Evolutionary conservation across 1,139 yeast genomes (phyloP), one percentile per base, ranked within the genome.

Genomic region (Hemisphaericaspora lyxosophila): DNA sequence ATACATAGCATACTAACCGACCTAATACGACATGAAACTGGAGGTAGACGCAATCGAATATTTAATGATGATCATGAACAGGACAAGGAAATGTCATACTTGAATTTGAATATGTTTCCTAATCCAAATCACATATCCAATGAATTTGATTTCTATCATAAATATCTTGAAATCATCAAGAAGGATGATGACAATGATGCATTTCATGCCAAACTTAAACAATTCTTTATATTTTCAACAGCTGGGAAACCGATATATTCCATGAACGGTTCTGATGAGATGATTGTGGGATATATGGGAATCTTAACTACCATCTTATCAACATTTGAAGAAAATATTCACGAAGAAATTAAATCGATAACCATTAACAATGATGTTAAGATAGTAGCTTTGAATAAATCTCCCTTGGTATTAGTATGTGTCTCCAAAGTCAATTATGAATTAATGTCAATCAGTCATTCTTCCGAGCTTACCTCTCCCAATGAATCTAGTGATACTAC

Each of bases 201-300:
- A 36, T 80, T 79, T 51, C 73, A 65, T 40, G 46, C 49, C 30
- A 74, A 67, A 33, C 60, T 71, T 36, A 85, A 85, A 57, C 94
- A 85, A 40, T 88, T 85, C 51, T 80, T 89, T 47, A 79, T 92
- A 5, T 67, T 92, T n/a, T 88, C 96, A 0, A 66, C 82, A 2
- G 96, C 97, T 0, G 98, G 98, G 0, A 92, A 92, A 57, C 97
- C 96, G 1, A 85, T 92, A 6, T 92, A 84, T 59, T 78, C 95
- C 1, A 70, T 85, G 70, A 75, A 82, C 54, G 96, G 96, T 3
- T 64, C 80, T 0, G 95, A 88, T 44, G 82, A 79, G 35, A 62
- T 81, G 18, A 69, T 85, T 1, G 67, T 85, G 34, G 87, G 92
- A 1, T 85, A 85, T 53, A 80, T 86, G 67, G 94, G 92, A 1